These are phyloP conservation scores for Prototheca wickerhamii DNA, from an alignment of 163 green algal genomes.

Conservation along the genomic window DNA sequence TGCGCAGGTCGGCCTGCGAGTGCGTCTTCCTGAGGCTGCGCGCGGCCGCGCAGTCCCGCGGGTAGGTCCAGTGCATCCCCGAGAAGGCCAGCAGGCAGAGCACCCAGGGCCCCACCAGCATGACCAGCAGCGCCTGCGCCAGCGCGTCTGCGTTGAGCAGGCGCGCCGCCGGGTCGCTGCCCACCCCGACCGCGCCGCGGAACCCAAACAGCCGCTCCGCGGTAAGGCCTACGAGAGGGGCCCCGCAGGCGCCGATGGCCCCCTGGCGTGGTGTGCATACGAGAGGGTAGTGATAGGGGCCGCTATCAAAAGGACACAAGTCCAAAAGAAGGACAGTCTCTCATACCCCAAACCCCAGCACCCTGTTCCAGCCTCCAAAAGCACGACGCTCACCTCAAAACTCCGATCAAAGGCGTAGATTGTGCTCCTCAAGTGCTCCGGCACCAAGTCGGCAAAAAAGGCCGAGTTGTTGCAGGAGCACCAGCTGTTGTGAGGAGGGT, in stretches of 20 bases:
- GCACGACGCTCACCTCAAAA: conserved; percentile 26
- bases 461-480: conserved; percentile 51
- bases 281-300: background rate
- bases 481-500: conserved; percentile 15
- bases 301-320: background rate
- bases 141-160: conserved; percentile 40
- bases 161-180: conserved; percentile 4
- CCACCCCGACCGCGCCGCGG: conserved; percentile 20
- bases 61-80: conserved; percentile 47
- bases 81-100: conserved; percentile 65
- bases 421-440: conserved; percentile 52
- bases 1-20: background rate
- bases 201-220: conserved; percentile 64
- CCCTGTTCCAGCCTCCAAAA: conserved; percentile 14
- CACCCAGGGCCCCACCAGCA: conserved; percentile 52
- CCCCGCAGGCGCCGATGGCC: conserved; percentile 55
- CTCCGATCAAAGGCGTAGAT: conserved; percentile 80
- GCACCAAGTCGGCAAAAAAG: conserved; percentile 75
- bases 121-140: conserved; percentile 51
- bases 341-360: background rate
- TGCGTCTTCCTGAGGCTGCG: too few species aligned
- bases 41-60: conserved; percentile 1
- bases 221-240: conserved; percentile 58
- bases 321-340: too few species aligned
- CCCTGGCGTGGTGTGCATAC: conserved; percentile 10